Conservation (phyloP, 768 basidiomycete species). For the Amylocystis lapponica region DNA sequence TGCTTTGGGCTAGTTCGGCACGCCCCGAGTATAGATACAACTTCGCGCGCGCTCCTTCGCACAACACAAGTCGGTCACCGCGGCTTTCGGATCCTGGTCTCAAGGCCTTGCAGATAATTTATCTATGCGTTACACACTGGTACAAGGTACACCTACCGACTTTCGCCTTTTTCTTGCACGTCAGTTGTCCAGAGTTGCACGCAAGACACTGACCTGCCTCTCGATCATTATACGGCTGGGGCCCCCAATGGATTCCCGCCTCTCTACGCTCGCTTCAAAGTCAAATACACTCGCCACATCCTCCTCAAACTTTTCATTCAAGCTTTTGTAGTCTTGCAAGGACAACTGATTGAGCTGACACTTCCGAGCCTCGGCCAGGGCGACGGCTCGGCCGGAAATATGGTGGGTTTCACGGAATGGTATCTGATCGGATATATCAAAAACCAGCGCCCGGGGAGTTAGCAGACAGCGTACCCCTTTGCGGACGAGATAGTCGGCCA, state of each 20-base stretch:
- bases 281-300: conserved; percentile 86
- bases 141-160: too few species aligned
- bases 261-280: conserved; percentile 94
- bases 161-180: too few species aligned
- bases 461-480: conserved; percentile 69
- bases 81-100: too few species aligned
- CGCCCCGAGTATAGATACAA: too few species aligned
- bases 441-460: not conserved
- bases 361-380: conserved; percentile 79
- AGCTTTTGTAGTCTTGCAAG: conserved; percentile 68
- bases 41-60: too few species aligned
- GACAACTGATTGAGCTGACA: conserved; percentile 80
- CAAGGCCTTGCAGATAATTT: too few species aligned
- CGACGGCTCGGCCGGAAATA: conserved; percentile 94
- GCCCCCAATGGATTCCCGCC: conserved; percentile 88
- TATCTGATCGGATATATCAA: conserved; percentile 49
- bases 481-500: conserved; percentile 97
- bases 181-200: conserved; percentile 40
- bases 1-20: too few species aligned
- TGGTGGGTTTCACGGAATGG: conserved; percentile 99
- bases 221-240: conserved; percentile 80
- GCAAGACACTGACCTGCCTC: conserved; percentile 76
- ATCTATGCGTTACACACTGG: too few species aligned
- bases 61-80: too few species aligned
- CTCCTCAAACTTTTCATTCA: conserved; percentile 73